Base-by-base conservation (phyloP, 495 filamentous ascomycete genomes). In the Penicillium lividum region DNA sequence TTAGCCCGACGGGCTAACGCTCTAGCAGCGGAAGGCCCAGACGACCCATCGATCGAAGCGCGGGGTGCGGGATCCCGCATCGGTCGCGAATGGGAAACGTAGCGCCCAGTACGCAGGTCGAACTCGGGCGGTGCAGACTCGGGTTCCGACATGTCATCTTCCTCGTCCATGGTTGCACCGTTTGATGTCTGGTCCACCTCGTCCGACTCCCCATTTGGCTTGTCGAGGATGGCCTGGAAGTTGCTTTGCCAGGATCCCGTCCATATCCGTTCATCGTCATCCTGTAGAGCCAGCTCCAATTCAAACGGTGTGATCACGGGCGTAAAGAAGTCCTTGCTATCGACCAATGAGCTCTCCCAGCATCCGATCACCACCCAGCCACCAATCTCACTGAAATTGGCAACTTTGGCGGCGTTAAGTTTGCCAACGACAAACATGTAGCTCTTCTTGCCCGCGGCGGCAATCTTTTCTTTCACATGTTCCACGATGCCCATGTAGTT, bases 321-420 rank as follows among this genome's bases (percentile, higher is more conserved):
- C 67, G 82, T 86, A 76, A 83, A 97, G 64, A 94, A 92, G 10
- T 90, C 91, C 61, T 88, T 87, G 59, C 89, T 89, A 62, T 90
- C 90, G 11, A 98, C 84, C 46, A 98, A 76, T 56, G 88, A 88
- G 67, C 93, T 96, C 73, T 98, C 94, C 94, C 95, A 98, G 74
- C 94, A 98, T 9, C 95, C 95, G 43, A 98, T 89, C 1, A 97
- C 93, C 0, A 98, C 92, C 94, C 94, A 98, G 13, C 89, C 95
- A 18, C 90, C 93, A 10, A 98, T 82, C 73, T 98, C 94, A 53
- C 86, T 83, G 72, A 98, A 98, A 72, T 98, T 98, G 25, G 94
- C 95, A 5, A 98, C 78, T 71, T 98, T 98, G 55, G 92, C 92
- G 1, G 92, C 89, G 66, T 98, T 98, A 3, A 98, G 78, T 67